Evolutionary conservation across 352 stramenopile species (phyloP).

Genomic region (Globisporangium acanthophoron): DNA sequence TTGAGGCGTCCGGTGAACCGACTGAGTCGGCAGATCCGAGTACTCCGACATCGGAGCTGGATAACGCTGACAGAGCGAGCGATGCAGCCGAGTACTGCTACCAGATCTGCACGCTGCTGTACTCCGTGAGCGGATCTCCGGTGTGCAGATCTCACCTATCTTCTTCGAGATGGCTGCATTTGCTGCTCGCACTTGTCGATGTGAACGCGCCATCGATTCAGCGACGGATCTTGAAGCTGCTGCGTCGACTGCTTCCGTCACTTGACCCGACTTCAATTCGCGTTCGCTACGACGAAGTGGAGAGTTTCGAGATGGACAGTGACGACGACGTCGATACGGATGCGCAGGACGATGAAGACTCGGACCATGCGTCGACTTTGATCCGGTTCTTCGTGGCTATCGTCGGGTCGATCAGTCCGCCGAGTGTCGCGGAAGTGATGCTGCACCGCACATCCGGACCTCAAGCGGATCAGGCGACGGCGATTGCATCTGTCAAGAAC

Average conservation of each 20-base stretch:
- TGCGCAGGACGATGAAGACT: slow-evolving; percentile 34
- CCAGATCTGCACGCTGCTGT: slow-evolving; percentile 84
- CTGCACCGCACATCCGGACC: slow-evolving; percentile 22
- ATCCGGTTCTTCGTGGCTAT: slow-evolving; percentile 80
- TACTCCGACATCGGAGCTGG: slow-evolving; percentile 24
- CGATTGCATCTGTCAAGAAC: slow-evolving; percentile 16
- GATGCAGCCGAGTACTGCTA: slow-evolving; percentile 87
- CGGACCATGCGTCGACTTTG: slow-evolving; percentile 56
- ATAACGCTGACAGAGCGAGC: slow-evolving; percentile 23
- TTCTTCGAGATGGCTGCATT: slow-evolving; percentile 74
- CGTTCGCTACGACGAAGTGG: slow-evolving; percentile 59
- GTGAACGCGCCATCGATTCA: slow-evolving; percentile 72
- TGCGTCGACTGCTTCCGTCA: slow-evolving; percentile 70
- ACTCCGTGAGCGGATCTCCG: slow-evolving; percentile 80
- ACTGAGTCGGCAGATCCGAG: slow-evolving; percentile 38
- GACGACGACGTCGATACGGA: slow-evolving; percentile 76
- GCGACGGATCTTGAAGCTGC: slow-evolving; percentile 74
- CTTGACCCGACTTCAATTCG: slow-evolving; percentile 60
- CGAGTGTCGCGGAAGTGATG: slow-evolving; percentile 61
- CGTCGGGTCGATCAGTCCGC: slow-evolving; percentile 59
- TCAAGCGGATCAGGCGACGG: not conserved
- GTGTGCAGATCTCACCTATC: slow-evolving; percentile 82
- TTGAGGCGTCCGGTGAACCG: slow-evolving; percentile 26
- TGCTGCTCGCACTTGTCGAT: slow-evolving; percentile 77
- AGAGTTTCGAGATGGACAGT: slow-evolving; percentile 76